A percentile compares a stretch with the other conserved stretches of the same genome.
These are phyloP conservation scores for Xylariales sp. DNA, from an alignment of 2,329 filamentous ascomycete genomes.

Conservation along the genomic window DNA sequence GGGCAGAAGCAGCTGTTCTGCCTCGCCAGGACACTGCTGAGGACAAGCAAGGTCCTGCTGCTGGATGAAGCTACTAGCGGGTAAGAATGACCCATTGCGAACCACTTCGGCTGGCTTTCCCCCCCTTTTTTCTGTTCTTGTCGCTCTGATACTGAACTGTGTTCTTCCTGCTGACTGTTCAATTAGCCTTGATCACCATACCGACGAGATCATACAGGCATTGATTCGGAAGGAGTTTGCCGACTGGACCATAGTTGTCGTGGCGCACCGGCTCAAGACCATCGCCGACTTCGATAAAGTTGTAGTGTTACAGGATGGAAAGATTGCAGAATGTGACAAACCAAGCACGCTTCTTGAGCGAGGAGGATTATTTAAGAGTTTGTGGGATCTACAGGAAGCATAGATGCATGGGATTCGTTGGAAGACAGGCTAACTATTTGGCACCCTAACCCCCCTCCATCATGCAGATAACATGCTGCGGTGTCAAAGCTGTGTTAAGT, in stretches of 20 bases:
- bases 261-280: constrained; percentile 1
- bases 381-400: constrained; percentile 3
- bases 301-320: constrained; percentile 1
- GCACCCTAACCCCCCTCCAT: too few species aligned
- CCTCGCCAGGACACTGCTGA: constrained; percentile 7
- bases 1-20: constrained; percentile 9
- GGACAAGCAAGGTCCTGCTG: constrained; percentile 2
- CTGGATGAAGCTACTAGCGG: constrained; percentile 10
- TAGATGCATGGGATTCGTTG: too few species aligned
- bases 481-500: too few species aligned
- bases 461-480: too few species aligned
- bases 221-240: constrained; percentile 1
- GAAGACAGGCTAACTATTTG: too few species aligned
- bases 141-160: background rate
- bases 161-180: background rate
- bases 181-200: constrained; percentile 3
- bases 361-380: background rate
- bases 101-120: background rate
- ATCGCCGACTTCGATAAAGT: constrained; percentile 2
- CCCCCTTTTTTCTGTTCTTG: background rate
- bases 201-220: constrained; percentile 1
- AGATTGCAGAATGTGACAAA: background rate
- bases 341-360: background rate
- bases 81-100: constrained; percentile 3
- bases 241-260: background rate